Evolutionary conservation across 139 green algal genomes (phyloP), one percentile per base, ranked within the genome.

Genomic region (Chlorella sp.): DNA sequence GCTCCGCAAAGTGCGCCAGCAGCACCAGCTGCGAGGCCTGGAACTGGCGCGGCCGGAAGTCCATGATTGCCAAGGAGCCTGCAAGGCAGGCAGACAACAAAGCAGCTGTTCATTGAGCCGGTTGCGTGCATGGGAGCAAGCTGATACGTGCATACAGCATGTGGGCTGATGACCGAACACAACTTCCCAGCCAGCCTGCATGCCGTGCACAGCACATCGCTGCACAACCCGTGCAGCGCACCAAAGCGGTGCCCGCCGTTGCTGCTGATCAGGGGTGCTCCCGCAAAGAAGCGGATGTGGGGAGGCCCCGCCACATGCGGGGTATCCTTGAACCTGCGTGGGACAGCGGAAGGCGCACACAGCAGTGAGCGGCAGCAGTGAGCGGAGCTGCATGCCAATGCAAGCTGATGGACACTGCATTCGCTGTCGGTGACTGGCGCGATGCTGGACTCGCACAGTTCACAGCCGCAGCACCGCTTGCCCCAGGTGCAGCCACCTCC

Each of bases 281-380:
- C 95, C 0, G 94, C 95, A 86, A 98, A 97, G 90, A 97, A 97
- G 41, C 93, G 92, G 71, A 98, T 94, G 82, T 87, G 80, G 1
- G 93, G 93, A 0, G 86, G 44, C 0, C 91, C 91, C 18, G 84
- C 87, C 26, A 96, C 94, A 9, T 95, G 88, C 1, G 86, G 85
- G 79, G 95, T 97, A 65, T 89, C 74, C 21, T 62, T 68, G 82
- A 98, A 98, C 60, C 95, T 89, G 76, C 76, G 23, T 5, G 2
- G 12, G n/a, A 17, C 20, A 6, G 41, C 4, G 28, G 16, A 44
- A 13, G 9, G 73, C n/a, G 44, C 2, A 44, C 28, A 39, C 15
- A 23, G 9, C 26, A 7, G 4, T 39, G 73, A 20, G 71, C 16
- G 36, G 38, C 26, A 23, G 38, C 39, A 28, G 38, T 36, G 12